These are phyloP conservation scores for Suhomyces prunicola DNA, from an alignment of 805 yeast species.

Conservation along the genomic window DNA sequence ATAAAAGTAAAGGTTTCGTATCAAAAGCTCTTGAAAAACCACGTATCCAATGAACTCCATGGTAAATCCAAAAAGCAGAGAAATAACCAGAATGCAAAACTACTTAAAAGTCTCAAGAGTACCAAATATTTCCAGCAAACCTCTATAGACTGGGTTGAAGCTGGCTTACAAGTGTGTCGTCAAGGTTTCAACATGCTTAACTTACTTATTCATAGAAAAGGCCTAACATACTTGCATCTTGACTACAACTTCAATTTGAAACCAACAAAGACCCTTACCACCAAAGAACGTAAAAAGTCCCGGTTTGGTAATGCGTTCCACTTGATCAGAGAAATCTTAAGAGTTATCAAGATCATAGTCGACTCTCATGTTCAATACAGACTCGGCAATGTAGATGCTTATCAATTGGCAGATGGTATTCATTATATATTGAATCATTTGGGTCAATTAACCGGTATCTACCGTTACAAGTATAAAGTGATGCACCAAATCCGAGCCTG, in stretches of 20 bases:
- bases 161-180: slow-evolving; percentile 87
- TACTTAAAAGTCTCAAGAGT: slow-evolving; percentile 62
- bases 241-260: slow-evolving; percentile 95
- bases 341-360: slow-evolving; percentile 80
- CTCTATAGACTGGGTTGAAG: slow-evolving; percentile 96
- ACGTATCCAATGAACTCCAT: slow-evolving; percentile 71
- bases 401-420: slow-evolving; percentile 91
- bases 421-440: slow-evolving; percentile 87
- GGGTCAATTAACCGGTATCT: slow-evolving; percentile 95
- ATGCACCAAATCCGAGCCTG: slow-evolving; percentile 98
- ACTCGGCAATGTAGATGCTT: slow-evolving; percentile 87
- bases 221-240: slow-evolving; percentile 85
- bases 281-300: slow-evolving; percentile 93
- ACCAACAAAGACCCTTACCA: slow-evolving; percentile 93
- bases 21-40: slow-evolving; percentile 78
- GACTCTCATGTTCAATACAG: slow-evolving; percentile 93
- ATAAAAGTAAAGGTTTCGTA: slow-evolving; percentile 82
- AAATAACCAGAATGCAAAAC: slow-evolving; percentile 49
- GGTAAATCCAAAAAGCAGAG: slow-evolving; percentile 34
- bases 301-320: slow-evolving; percentile 97
- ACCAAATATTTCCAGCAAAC: slow-evolving; percentile 93
- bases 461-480: slow-evolving; percentile 93
- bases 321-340: slow-evolving; percentile 80
- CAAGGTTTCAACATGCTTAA: slow-evolving; percentile 96
- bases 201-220: slow-evolving; percentile 82